Percentiles rank a stretch among this genome's conserved stretches.
These are phyloP conservation scores for Calycina herbarum DNA, from an alignment of 2,329 filamentous ascomycete species.

Conservation along the genomic window DNA sequence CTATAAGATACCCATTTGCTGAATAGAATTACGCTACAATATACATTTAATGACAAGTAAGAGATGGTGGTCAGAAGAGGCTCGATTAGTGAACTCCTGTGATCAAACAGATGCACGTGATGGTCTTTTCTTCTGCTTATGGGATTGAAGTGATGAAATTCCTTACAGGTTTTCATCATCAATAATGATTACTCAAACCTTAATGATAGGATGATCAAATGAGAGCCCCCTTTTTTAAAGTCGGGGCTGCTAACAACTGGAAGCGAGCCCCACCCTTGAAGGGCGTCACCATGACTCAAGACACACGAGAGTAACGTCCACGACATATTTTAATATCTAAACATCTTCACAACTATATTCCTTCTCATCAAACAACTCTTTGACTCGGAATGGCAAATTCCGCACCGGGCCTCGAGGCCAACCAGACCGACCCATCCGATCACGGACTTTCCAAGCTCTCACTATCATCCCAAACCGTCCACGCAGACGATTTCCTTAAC, in stretches of 20 bases:
- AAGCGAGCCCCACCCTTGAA: background rate
- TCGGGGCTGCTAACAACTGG: background rate
- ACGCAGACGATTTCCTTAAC: conserved; percentile 79
- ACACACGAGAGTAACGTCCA: background rate
- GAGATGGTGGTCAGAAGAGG: background rate
- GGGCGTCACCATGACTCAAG: conserved; percentile 2
- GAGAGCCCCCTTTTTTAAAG: background rate
- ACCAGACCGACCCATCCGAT: conserved; percentile 20
- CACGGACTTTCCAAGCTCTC: conserved; percentile 42
- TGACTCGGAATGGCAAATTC: conserved; percentile 22
- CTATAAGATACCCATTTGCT: conserved; percentile 33
- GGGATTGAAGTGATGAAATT: background rate
- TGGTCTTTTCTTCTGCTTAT: background rate
- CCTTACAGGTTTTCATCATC: background rate
- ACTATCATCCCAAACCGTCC: conserved; percentile 71
- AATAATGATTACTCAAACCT: background rate
- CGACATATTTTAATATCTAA: background rate
- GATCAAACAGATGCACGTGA: background rate
- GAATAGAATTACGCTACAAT: background rate
- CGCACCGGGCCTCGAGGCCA: conserved; percentile 18
- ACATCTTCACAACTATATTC: background rate
- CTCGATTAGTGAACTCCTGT: background rate
- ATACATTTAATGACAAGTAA: background rate
- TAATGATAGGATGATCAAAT: background rate
- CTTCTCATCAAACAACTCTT: background rate